phyloP scores from a whole-genome alignment of 768 basidiomycete genomes.

The Candolleomyces efflorescens region DNA sequence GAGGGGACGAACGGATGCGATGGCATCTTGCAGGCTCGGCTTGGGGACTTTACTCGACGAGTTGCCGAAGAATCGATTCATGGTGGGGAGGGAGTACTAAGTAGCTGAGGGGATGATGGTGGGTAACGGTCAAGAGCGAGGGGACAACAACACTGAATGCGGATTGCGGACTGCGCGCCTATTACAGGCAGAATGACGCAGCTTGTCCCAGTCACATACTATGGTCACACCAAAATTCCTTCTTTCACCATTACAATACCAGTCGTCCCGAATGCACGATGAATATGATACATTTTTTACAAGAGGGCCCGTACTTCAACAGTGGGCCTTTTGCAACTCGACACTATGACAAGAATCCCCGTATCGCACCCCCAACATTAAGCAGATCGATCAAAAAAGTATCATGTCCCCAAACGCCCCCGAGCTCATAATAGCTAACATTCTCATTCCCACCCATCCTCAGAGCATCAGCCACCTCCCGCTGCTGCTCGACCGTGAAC shows the following conservation, averaged over 20 bases:
- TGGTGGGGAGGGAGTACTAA: slow-evolving; percentile 21
- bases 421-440: slow-evolving; percentile 96
- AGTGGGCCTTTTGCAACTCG: no score
- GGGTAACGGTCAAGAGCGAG: background rate
- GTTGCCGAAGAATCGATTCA: slow-evolving; percentile 85
- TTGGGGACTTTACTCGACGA: slow-evolving; percentile 80
- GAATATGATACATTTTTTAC: no score
- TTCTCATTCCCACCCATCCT: slow-evolving; percentile 82
- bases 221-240: no score
- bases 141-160: no score
- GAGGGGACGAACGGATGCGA: slow-evolving; percentile 60
- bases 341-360: slow-evolving; percentile 72
- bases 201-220: no score
- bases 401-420: slow-evolving; percentile 99
- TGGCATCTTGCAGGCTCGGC: slow-evolving; percentile 88
- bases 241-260: no score
- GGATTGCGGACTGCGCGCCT: no score
- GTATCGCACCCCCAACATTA: slow-evolving; percentile 88
- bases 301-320: no score
- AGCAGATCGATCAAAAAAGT: slow-evolving; percentile 91
- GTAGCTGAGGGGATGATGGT: background rate
- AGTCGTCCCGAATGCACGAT: no score
- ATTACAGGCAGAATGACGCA: no score
- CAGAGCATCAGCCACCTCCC: slow-evolving; percentile 90
- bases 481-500: slow-evolving; percentile 95